A percentile compares a stretch with the other conserved stretches of the same genome.
phyloP scores from a whole-genome alignment of 1,284 basidiomycete genomes.

The Leccinum fuscescens region DNA sequence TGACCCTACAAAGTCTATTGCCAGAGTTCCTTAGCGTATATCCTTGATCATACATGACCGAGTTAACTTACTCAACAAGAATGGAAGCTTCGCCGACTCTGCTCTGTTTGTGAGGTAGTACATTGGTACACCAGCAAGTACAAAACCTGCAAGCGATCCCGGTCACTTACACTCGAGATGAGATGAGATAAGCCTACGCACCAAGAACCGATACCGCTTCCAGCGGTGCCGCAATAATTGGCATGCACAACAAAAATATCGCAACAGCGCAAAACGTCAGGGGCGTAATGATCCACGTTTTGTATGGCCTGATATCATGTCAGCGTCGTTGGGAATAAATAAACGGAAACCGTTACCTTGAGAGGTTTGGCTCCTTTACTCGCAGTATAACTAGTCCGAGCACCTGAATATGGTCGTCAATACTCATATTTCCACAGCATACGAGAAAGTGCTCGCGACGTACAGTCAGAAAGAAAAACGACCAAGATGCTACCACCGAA shows the following conservation, averaged over 20 bases:
- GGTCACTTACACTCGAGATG: constrained; percentile 1
- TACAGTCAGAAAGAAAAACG: constrained; percentile 88
- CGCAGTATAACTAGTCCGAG: constrained; percentile 86
- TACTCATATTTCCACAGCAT: neutral
- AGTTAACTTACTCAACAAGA: constrained; percentile 45
- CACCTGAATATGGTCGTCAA: constrained; percentile 47
- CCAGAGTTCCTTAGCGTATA: constrained; percentile 1
- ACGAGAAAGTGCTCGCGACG: constrained; percentile 23
- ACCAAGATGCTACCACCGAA: constrained; percentile 85
- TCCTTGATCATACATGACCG: constrained; percentile 1
- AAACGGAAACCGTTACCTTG: constrained; percentile 49
- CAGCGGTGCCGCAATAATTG: constrained; percentile 88
- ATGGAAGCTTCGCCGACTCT: constrained; percentile 43
- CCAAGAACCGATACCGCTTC: constrained; percentile 86
- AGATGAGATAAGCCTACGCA: constrained; percentile 36
- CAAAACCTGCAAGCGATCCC: constrained; percentile 48
- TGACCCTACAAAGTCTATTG: constrained; percentile 44
- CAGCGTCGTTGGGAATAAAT: neutral
- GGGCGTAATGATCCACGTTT: constrained; percentile 89
- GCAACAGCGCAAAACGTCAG: constrained; percentile 91
- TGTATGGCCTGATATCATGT: constrained; percentile 70
- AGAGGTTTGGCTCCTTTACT: constrained; percentile 87
- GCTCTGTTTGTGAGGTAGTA: constrained; percentile 76
- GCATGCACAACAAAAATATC: constrained; percentile 92
- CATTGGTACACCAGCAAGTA: constrained; percentile 76